A percentile compares a stretch with the other conserved stretches of the same genome.
Conservation (phyloP, 2,329 filamentous ascomycete species). For the Trematosphaeria pertusa region DNA sequence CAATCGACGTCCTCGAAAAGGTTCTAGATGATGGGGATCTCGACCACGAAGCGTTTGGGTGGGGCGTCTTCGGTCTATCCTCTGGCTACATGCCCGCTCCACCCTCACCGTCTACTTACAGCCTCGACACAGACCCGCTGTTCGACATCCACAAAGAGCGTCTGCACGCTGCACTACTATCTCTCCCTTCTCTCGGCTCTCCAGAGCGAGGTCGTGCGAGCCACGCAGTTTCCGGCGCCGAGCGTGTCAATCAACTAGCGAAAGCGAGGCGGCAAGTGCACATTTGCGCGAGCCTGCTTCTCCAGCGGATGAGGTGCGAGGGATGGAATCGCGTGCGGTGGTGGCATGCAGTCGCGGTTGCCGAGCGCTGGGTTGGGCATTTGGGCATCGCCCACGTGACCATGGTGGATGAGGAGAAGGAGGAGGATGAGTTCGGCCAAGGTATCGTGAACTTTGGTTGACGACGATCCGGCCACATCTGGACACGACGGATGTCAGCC, state of each 20-base stretch:
- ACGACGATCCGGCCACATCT: not conserved
- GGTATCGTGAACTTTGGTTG: not conserved
- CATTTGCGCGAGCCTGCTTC: constrained; percentile 20
- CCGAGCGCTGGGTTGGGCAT: constrained; percentile 23
- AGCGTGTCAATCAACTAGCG: constrained; percentile 5
- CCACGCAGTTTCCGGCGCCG: not conserved
- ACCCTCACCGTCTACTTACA: not conserved
- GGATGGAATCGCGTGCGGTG: constrained; percentile 23
- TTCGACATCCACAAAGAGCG: constrained; percentile 20
- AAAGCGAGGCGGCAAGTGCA: constrained; percentile 25
- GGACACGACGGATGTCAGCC: too few relatives aligned
- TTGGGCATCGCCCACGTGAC: not conserved
- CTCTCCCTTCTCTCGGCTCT: constrained; percentile 15
- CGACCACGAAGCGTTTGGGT: constrained; percentile 23
- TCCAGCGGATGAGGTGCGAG: constrained; percentile 23
- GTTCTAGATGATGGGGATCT: constrained; percentile 15
- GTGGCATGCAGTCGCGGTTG: constrained; percentile 24
- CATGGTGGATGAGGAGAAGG: not conserved
- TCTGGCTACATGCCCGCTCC: constrained; percentile 20
- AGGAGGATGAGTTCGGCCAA: not conserved
- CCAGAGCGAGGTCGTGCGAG: constrained; percentile 3
- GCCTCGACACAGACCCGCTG: not conserved
- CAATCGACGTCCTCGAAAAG: constrained; percentile 18
- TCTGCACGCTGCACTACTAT: constrained; percentile 16
- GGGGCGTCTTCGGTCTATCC: constrained; percentile 25